phyloP scores from a whole-genome alignment of 768 basidiomycete genomes.

The Tricholoma terreum region DNA sequence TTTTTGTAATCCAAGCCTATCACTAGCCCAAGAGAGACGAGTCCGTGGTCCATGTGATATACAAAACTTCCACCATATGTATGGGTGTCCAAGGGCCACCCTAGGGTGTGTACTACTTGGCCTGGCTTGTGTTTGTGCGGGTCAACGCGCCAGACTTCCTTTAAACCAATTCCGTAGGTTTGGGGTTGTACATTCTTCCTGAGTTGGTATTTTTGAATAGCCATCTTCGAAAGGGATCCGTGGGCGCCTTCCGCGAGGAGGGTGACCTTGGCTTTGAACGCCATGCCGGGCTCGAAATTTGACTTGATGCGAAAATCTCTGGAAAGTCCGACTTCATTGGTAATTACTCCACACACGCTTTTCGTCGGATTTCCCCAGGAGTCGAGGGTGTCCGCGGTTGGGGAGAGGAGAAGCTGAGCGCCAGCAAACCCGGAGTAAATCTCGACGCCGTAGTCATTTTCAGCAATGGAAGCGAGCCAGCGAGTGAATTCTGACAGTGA shows the following conservation, averaged over 20 bases:
- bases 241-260: slow-evolving; percentile 95
- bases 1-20: slow-evolving; percentile 94
- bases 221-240: slow-evolving; percentile 82
- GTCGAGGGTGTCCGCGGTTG: slow-evolving; percentile 42
- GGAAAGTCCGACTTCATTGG: slow-evolving; percentile 93
- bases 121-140: slow-evolving; percentile 63
- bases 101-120: slow-evolving; percentile 88
- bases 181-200: slow-evolving; percentile 74
- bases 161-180: slow-evolving; percentile 94
- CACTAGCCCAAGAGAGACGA: slow-evolving; percentile 89
- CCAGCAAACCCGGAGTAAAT: slow-evolving; percentile 97
- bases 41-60: slow-evolving; percentile 92
- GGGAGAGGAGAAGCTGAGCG: slow-evolving; percentile 72
- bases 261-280: slow-evolving; percentile 88
- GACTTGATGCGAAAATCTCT: slow-evolving; percentile 74
- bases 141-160: slow-evolving; percentile 94
- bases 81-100: slow-evolving; percentile 82
- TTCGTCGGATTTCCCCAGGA: slow-evolving; percentile 40
- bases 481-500: slow-evolving; percentile 86
- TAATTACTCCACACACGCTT: slow-evolving; percentile 74
- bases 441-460: slow-evolving; percentile 78
- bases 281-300: slow-evolving; percentile 94
- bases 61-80: slow-evolving; percentile 94
- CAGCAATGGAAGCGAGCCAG: slow-evolving; percentile 87
- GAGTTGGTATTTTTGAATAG: slow-evolving; percentile 71